Percentiles rank a stretch among this genome's conserved stretches.
Evolutionary conservation across 2,329 filamentous ascomycete genomes (phyloP).

Genomic region (Cladorrhinum sp.): DNA sequence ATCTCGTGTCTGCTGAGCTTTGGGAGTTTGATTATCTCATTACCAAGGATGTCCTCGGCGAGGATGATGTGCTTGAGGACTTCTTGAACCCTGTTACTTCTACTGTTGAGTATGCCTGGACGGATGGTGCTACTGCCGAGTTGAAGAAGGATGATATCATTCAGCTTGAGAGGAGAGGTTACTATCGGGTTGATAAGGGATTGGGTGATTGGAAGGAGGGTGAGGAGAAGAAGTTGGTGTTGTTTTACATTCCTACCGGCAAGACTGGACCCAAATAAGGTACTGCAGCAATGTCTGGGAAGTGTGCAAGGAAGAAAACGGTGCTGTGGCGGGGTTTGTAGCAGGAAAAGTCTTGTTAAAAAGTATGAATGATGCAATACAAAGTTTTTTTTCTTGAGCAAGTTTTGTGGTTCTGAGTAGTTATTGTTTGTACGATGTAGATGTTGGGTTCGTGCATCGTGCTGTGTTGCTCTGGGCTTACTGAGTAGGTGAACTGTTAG

Average conservation of each 20-base stretch:
- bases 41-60: slow-evolving; percentile 89
- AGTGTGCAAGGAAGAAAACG: too few relatives aligned
- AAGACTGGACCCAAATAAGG: slow-evolving; percentile 37
- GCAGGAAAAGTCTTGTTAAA: background rate
- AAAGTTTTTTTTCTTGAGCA: background rate
- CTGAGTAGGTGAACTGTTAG: too few relatives aligned
- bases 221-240: slow-evolving; percentile 50
- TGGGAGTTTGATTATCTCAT: slow-evolving; percentile 96
- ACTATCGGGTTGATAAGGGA: slow-evolving; percentile 78
- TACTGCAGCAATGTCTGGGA: too few relatives aligned
- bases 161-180: slow-evolving; percentile 91
- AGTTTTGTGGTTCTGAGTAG: too few relatives aligned
- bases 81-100: slow-evolving; percentile 76
- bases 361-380: background rate
- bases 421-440: background rate
- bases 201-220: slow-evolving; percentile 49
- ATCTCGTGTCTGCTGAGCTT: slow-evolving; percentile 76
- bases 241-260: slow-evolving; percentile 59
- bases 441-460: too few relatives aligned
- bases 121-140: slow-evolving; percentile 74
- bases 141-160: slow-evolving; percentile 88
- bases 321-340: background rate
- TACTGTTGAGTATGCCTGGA: slow-evolving; percentile 69
- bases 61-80: slow-evolving; percentile 81
- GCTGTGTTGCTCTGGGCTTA: too few relatives aligned